Base-by-base conservation (phyloP, 352 stramenopile genomes). In the Globisporangium rhizosaccharum region DNA sequence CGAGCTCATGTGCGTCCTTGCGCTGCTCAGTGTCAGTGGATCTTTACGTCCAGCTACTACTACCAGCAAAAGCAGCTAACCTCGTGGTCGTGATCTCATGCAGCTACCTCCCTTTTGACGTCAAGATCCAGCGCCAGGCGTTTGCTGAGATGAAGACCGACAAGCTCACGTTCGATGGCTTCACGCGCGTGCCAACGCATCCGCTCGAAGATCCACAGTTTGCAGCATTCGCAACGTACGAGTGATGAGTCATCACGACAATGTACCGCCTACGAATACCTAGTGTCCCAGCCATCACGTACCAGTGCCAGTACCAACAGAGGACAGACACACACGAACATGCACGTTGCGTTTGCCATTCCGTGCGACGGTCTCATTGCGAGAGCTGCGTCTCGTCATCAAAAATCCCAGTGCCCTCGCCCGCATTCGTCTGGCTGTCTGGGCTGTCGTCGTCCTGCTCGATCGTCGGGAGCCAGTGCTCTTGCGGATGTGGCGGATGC, bases 91-190 rank as follows among this genome's bases (percentile, higher is more conserved):
- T 14, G 41, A 47, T 55, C 11, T 42, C 6, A 2, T 4, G 1
- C 56, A 86, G 82, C 17, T 90, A 90, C 44, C 63, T 91, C 54
- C 83, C 81, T 14, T 89, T 88, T 47, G 76, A 89, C 45, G 65
- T 87, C 26, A 80, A 83, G 60, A 87, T 93, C 51, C 78, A 90
- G 70, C 79, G 78, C 39, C 76, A 88, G 62, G 68, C 79, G 15
- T 82, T 93, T 36, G 80, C 77, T 2, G 76, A 91, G 56, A 87
- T 88, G 75, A 88, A 87, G 56, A 84, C 71, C 45, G 81, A 90
- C 57, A 88, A 83, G 33, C 57, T 57, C 25, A 69, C 75, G 3
- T 90, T 91, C 59, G 68, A 88, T 39, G 82, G 82, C 44, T 94
- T 75, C 57, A 64, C 68, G 11, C 76, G 82, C 37, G 76, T 90